Evolutionary conservation across 768 basidiomycete genomes (phyloP), one percentile per base, ranked within the genome.

Genomic region (Mycena galericulata): DNA sequence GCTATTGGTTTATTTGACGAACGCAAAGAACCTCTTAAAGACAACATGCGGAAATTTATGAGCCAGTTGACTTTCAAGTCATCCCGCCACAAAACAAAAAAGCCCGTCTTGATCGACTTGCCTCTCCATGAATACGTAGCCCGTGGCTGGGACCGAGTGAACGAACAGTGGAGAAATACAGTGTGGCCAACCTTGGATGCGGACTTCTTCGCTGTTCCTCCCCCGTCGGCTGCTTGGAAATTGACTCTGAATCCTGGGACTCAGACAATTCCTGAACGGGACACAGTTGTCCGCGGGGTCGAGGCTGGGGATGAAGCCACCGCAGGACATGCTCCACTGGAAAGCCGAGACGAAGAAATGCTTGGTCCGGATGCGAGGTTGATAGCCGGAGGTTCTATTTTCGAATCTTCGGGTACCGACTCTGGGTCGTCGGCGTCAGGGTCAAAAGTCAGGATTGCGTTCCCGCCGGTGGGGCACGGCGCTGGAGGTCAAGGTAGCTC

Each of bases 141-240:
- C 0, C 56, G 65, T 1, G 65, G 65, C 41, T 66, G 65, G 65
- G 65, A 66, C 10, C 40, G 22, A 1, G 59, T 47, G 18, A 66
- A 59, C 26, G 14, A 38, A 18, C 29, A 45, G 12, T 66, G 65
- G 65, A 32, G 57, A 38, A 66, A 58, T 15, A 40, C 40, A 2
- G 27, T 58, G 20, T 65, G 64, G 64, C 56, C 64, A 2, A 41
- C 26, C 0, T 20, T 64, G 32, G 62, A 64, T 32, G 26, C 41
- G 30, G 32, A 41, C 26, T 66, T 66, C 24, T 8, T 12, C 7
- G 58, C 17, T 45, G 20, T 41, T 12, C 22, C 20, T n/a, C 27
- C 12, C 27, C 30, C 50, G 8, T 53, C 50, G n/a, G 32, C 30
- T 6, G 47, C 47, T 29, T 53, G 50, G 50, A 53, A 53, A n/a